A percentile compares a stretch with the other conserved stretches of the same genome.
Evolutionary conservation across 139 green algal genomes (phyloP).

Genomic region (Eudorina sp.): DNA sequence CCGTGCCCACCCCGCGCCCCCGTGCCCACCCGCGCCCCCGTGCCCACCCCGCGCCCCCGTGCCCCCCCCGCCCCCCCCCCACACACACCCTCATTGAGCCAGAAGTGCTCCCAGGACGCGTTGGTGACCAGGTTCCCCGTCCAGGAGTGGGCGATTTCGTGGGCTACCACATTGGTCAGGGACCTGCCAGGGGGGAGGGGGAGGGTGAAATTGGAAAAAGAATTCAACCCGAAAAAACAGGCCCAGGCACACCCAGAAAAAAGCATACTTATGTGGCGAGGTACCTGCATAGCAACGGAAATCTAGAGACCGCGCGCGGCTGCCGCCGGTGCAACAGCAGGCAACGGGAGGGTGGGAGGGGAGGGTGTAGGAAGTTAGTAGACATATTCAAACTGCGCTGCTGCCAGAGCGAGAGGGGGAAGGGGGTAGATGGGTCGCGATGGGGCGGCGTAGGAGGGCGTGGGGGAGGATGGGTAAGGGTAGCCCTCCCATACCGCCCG

Average conservation of each 20-base stretch:
- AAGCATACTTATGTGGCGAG: too few relatives aligned
- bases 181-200: slow-evolving; percentile 40
- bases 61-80: not conserved
- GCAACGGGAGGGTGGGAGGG: not conserved
- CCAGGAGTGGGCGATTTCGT: slow-evolving; percentile 96
- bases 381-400: too few relatives aligned
- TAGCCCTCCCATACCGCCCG: too few relatives aligned
- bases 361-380: not conserved
- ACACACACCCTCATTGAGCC: slow-evolving; percentile 67
- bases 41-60: not conserved
- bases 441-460: not conserved
- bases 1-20: too few relatives aligned
- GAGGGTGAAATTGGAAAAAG: not conserved
- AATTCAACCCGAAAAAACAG: too few relatives aligned
- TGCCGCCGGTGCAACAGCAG: too few relatives aligned
- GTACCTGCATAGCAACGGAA: too few relatives aligned
- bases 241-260: too few relatives aligned
- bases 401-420: not conserved
- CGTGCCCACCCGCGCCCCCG: too few relatives aligned
- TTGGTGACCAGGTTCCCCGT: slow-evolving; percentile 96
- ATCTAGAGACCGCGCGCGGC: too few relatives aligned
- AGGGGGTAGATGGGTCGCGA: too few relatives aligned
- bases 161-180: slow-evolving; percentile 87
- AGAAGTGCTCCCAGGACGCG: slow-evolving; percentile 79
- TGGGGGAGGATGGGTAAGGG: too few relatives aligned